These are phyloP conservation scores for Penicillium egyptiacum DNA, from an alignment of 495 filamentous ascomycete genomes.

Conservation along the genomic window DNA sequence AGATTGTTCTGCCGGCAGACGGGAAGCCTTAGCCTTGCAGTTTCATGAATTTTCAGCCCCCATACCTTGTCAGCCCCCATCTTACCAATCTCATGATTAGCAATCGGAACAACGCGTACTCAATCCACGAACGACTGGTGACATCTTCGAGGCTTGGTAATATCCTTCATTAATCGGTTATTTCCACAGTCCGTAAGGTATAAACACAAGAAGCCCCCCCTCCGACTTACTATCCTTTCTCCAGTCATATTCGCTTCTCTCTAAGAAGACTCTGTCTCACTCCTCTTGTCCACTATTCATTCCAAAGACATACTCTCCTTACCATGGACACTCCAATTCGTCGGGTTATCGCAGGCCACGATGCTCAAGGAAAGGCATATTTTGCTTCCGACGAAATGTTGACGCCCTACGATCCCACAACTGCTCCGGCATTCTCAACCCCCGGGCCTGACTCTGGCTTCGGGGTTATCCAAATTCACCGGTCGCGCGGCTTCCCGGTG, in stretches of 20 bases:
- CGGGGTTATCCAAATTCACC: constrained; percentile 29
- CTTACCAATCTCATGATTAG: constrained; percentile 17
- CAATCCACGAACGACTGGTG: neutral
- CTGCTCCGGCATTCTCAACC: constrained; percentile 22
- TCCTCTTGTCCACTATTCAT: neutral
- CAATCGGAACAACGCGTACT: constrained; percentile 1
- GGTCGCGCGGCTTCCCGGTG: constrained; percentile 26
- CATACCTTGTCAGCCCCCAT: neutral
- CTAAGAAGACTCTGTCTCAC: neutral
- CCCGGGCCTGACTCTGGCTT: constrained; percentile 23
- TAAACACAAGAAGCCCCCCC: neutral
- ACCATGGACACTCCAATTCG: constrained; percentile 27
- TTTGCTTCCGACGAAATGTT: constrained; percentile 26
- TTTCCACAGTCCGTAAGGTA: neutral
- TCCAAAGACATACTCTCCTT: neutral
- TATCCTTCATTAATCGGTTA: too few relatives aligned
- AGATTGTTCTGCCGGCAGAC: neutral
- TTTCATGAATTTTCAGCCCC: too few relatives aligned
- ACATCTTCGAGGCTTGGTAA: neutral
- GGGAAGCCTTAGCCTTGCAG: neutral
- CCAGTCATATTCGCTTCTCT: neutral
- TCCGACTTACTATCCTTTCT: neutral
- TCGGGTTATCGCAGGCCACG: constrained; percentile 22
- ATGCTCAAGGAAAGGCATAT: constrained; percentile 23
- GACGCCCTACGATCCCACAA: constrained; percentile 27